Evolutionary conservation across 23 red algal genomes (phyloP), one percentile per base, ranked within the genome.

Genomic region (Agarophyton chilense): DNA sequence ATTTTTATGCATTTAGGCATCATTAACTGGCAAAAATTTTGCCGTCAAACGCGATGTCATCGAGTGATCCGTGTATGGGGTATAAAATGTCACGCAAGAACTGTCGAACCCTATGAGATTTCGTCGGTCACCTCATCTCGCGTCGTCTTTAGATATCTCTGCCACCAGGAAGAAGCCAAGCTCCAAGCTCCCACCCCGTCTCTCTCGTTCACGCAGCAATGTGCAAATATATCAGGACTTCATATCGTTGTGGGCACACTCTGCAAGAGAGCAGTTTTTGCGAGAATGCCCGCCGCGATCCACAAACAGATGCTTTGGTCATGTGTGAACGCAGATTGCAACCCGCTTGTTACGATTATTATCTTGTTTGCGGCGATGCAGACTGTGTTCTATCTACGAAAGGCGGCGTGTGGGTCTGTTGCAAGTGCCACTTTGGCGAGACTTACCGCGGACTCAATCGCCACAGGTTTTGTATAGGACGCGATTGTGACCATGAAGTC

Each of bases 341-440:
- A 2, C 32, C 62, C 26, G 29, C 10, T 2, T 67, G 36, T 38
- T 17, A 22, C 29, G 12, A 36, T 18, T 67, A 67, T 18, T 10
- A 34, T 22, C 5, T 12, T 18, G 18, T 67, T 2, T 67, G 62
- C 62, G 62, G 62, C 62, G 26, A 67, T 10, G 9, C 62, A 4
- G 36, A 11, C 32, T 67, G 62, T 26, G 35, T 19, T 10, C 62
- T 67, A 9, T 67, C 62, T 9, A 67, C 6, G 16, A 67, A 67
- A 22, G 62, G 62, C 36, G 62, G 62, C 62, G 62, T 67, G 62
- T 67, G 62, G 62, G 36, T 67, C 7, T 67, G 62, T 18, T 67
- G 62, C 36, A 67, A 67, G 36, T 67, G 62, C 62, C 22, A 40
- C 62, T 67, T 67, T 67, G 62, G 62, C 62, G 62, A 67, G 62